Conservation (phyloP, 2,329 filamentous ascomycete genomes). For the Apiospora marii region DNA sequence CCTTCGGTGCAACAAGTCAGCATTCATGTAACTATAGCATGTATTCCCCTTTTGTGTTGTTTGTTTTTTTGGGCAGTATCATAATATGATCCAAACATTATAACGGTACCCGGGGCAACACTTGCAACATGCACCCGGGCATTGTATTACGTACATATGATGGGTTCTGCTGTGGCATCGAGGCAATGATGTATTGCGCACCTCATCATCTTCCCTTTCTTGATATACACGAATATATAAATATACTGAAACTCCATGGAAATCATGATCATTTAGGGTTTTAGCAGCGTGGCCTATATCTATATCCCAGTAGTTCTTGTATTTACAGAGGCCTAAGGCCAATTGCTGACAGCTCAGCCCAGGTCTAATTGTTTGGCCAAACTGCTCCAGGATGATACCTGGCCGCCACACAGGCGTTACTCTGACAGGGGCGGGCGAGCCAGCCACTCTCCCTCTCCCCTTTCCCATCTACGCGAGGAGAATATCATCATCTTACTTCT, state of each 20-base stretch:
- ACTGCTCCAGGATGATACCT: neutral
- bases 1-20: conserved; percentile 13
- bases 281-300: neutral
- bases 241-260: neutral
- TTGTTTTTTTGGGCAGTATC: conserved; percentile 23
- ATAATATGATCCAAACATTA: conserved; percentile 11
- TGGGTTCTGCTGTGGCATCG: neutral
- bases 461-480: neutral
- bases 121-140: neutral
- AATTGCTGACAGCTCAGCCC: neutral
- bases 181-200: neutral
- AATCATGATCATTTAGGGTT: neutral
- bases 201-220: neutral
- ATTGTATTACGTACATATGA: neutral
- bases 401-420: neutral
- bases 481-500: neutral
- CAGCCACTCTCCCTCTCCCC: neutral
- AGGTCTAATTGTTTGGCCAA: neutral
- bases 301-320: conserved; percentile 14
- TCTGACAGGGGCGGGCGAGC: neutral
- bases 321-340: neutral
- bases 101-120: neutral
- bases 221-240: neutral
- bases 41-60: conserved; percentile 34
- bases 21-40: conserved; percentile 33